Base-by-base conservation (phyloP, 208 protist genomes). In the Leishmania tarentolae region DNA sequence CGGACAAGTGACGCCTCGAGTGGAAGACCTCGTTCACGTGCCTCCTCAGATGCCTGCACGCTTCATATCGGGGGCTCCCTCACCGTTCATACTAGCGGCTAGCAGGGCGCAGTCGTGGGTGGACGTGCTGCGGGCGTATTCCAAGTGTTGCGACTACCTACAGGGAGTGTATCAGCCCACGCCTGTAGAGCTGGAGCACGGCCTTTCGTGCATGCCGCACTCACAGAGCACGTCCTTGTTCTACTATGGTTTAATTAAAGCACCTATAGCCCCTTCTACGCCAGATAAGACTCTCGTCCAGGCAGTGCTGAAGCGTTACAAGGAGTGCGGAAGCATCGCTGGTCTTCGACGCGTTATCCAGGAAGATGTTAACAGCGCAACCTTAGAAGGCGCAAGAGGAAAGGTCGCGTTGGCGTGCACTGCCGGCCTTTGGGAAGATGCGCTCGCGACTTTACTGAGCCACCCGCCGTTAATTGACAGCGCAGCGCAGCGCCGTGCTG, bases 231-330 rank as follows among this genome's bases (percentile, higher is more conserved):
- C 86, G 9, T 92, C 92, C 8, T 75, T 94, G 19, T 96, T 97
- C 73, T 97, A 97, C 86, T 95, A 97, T 66, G 80, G 56, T 31
- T 69, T 97, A 24, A 70, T 96, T 28, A 97, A 97, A 57, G 82
- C 59, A 19, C 72, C 78, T 15, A 87, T 84, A 78, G 82, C 87
- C 0, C 50, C 83, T 11, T 21, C 68, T 8, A 78, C 53, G 21
- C 85, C 91, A 9, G 83, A 91, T 24, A 80, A 56, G 28, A 78
- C 76, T 13, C 72, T 96, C 7, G 92, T 94, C 11, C 59, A 84
- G 6, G 79, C 84, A 5, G 91, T 87, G 40, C 76, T 97, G 68
- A 74, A 84, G 28, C 81, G 87, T 9, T 95, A 89, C 80, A 92
- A 92, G 76, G 66, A 80, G 15, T 81, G 59, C 17, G 82, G 87